A percentile compares a stretch with the other conserved stretches of the same genome.
Evolutionary conservation across 2,329 filamentous ascomycete species (phyloP).

Genomic region (Decorospora gaudefroyi): DNA sequence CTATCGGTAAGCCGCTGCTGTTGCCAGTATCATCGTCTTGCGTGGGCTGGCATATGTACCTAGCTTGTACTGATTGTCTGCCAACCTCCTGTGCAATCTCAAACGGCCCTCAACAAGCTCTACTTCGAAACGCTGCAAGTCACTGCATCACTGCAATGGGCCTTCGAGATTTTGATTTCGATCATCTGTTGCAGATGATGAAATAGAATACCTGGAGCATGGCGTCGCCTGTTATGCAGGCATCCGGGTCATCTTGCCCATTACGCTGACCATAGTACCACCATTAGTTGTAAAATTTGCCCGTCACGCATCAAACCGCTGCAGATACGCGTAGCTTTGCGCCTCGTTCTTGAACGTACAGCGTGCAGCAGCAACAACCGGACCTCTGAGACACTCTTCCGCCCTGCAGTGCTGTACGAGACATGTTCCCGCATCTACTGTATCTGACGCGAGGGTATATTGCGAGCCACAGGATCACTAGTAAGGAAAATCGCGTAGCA

Average conservation of each 20-base stretch:
- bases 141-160: neutral
- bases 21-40: neutral
- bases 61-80: no score
- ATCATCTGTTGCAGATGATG: neutral
- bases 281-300: neutral
- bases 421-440: neutral
- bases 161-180: neutral
- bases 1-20: neutral
- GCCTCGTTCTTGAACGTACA: neutral
- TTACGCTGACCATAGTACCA: conserved; percentile 1
- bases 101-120: neutral
- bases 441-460: neutral
- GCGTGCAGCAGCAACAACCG: conserved; percentile 1
- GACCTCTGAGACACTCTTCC: conserved; percentile 3
- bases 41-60: conserved; percentile 3
- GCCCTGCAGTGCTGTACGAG: conserved; percentile 5
- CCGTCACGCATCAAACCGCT: conserved; percentile 1
- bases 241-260: neutral
- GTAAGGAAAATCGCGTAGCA: neutral
- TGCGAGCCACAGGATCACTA: neutral
- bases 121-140: neutral
- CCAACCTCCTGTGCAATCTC: neutral
- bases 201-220: conserved; percentile 6
- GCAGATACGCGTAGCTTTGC: conserved; percentile 5
- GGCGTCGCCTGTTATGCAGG: neutral